Percentiles rank a stretch among this genome's conserved stretches.
Evolutionary conservation across 2,329 filamentous ascomycete species (phyloP).

Genomic region (Cladophialophora immunda): DNA sequence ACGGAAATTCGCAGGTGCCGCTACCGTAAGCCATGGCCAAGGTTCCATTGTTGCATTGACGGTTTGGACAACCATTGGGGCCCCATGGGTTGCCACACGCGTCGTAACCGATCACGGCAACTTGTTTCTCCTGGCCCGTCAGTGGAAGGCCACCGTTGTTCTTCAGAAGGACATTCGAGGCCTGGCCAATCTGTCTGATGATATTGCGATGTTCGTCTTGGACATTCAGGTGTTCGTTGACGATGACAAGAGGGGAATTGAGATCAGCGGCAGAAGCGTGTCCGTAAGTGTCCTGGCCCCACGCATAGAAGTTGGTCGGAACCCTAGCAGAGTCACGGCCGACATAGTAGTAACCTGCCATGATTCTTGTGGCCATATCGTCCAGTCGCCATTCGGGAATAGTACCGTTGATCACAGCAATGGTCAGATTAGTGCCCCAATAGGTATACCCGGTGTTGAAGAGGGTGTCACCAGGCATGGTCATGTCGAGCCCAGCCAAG

Average conservation of each 20-base stretch:
- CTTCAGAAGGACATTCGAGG: slow-evolving; percentile 89
- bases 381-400: slow-evolving; percentile 87
- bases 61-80: slow-evolving; percentile 79
- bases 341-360: slow-evolving; percentile 71
- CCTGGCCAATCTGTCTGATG: slow-evolving; percentile 79
- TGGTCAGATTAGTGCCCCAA: slow-evolving; percentile 88
- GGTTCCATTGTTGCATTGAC: slow-evolving; percentile 68
- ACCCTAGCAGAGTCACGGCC: slow-evolving; percentile 58
- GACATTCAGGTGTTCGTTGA: slow-evolving; percentile 88
- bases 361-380: slow-evolving; percentile 88
- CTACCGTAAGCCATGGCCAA: slow-evolving; percentile 71
- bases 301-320: slow-evolving; percentile 80
- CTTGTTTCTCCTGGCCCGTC: slow-evolving; percentile 74
- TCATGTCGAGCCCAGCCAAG: slow-evolving; percentile 78
- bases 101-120: slow-evolving; percentile 83
- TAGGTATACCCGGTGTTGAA: slow-evolving; percentile 78
- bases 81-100: slow-evolving; percentile 77
- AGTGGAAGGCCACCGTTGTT: slow-evolving; percentile 80
- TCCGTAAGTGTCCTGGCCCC: slow-evolving; percentile 80
- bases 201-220: slow-evolving; percentile 74
- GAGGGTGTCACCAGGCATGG: slow-evolving; percentile 81
- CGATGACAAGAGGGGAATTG: slow-evolving; percentile 43
- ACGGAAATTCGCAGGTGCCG: slow-evolving; percentile 68
- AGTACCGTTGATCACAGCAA: slow-evolving; percentile 88
- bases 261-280: slow-evolving; percentile 67